phyloP scores from a whole-genome alignment of 495 filamentous ascomycete genomes.

The Trypethelium eluteriae region DNA sequence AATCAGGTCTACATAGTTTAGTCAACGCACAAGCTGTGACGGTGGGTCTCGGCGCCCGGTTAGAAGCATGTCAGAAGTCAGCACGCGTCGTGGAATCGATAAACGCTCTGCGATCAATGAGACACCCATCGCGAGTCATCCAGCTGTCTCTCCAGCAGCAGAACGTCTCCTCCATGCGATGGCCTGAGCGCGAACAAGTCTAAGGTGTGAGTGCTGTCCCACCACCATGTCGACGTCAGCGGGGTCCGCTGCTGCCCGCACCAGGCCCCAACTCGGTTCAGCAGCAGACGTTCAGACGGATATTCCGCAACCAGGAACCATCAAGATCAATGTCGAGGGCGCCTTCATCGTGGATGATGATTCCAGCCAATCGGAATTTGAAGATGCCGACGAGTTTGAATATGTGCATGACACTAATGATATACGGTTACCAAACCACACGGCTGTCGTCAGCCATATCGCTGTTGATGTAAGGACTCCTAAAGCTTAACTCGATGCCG shows the following conservation, averaged over 20 bases:
- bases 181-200: background rate
- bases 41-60: background rate
- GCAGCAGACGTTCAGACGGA: constrained; percentile 55
- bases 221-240: background rate
- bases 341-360: constrained; percentile 92
- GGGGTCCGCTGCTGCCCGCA: background rate
- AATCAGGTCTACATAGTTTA: constrained; percentile 10
- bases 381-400: constrained; percentile 47
- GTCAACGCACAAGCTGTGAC: constrained; percentile 6
- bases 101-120: background rate
- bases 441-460: constrained; percentile 85
- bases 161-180: background rate
- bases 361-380: constrained; percentile 39
- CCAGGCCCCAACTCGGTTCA: constrained; percentile 6
- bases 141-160: background rate
- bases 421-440: constrained; percentile 93
- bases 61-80: background rate
- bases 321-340: constrained; percentile 89
- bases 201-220: background rate
- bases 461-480: constrained; percentile 72
- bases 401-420: constrained; percentile 75
- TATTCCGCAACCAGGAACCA: constrained; percentile 73
- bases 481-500: background rate
- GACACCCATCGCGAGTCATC: background rate
- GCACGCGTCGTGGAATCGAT: background rate